phyloP scores from a whole-genome alignment of 1,284 basidiomycete genomes.

The Violaceomyces palustris region DNA sequence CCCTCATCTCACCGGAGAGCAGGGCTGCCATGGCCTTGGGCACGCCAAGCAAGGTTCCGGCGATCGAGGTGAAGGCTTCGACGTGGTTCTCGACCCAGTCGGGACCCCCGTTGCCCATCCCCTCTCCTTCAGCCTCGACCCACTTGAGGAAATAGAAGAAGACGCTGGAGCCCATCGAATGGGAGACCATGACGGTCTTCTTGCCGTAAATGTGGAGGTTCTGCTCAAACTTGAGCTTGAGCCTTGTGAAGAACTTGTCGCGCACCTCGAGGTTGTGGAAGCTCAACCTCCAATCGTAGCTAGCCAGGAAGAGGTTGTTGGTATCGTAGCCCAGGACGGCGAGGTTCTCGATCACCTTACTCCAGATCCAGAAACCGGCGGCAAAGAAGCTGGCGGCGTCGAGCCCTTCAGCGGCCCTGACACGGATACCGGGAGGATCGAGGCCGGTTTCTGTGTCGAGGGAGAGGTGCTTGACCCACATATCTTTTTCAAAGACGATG shows the following conservation, averaged over 20 bases:
- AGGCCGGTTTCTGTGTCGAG: slow-evolving; percentile 84
- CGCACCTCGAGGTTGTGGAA: slow-evolving; percentile 80
- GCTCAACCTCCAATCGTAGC: slow-evolving; percentile 63
- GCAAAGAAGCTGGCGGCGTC: slow-evolving; percentile 81
- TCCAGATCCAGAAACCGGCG: slow-evolving; percentile 86
- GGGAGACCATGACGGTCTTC: slow-evolving; percentile 81
- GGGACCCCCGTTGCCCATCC: slow-evolving; percentile 76
- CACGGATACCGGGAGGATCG: slow-evolving; percentile 81
- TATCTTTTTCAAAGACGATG: slow-evolving; percentile 75
- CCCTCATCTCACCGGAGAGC: slow-evolving; percentile 79
- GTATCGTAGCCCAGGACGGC: slow-evolving; percentile 57
- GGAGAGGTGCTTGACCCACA: slow-evolving; percentile 84
- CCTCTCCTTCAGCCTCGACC: slow-evolving; percentile 74
- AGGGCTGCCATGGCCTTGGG: slow-evolving; percentile 94
- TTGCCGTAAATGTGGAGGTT: slow-evolving; percentile 68
- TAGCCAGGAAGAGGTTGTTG: slow-evolving; percentile 48
- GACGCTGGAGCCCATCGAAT: slow-evolving; percentile 58
- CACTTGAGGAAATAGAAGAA: slow-evolving; percentile 63
- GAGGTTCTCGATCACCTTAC: slow-evolving; percentile 70
- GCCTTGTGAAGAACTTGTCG: slow-evolving; percentile 83
- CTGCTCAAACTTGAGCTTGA: slow-evolving; percentile 79
- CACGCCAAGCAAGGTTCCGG: slow-evolving; percentile 73
- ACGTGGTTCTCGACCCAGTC: slow-evolving; percentile 80
- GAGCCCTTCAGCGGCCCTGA: slow-evolving; percentile 77
- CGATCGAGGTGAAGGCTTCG: slow-evolving; percentile 60